A percentile compares a stretch with the other conserved stretches of the same genome.
Evolutionary conservation across 2,329 filamentous ascomycete species (phyloP).

Genomic region (Beauveria caledonica): DNA sequence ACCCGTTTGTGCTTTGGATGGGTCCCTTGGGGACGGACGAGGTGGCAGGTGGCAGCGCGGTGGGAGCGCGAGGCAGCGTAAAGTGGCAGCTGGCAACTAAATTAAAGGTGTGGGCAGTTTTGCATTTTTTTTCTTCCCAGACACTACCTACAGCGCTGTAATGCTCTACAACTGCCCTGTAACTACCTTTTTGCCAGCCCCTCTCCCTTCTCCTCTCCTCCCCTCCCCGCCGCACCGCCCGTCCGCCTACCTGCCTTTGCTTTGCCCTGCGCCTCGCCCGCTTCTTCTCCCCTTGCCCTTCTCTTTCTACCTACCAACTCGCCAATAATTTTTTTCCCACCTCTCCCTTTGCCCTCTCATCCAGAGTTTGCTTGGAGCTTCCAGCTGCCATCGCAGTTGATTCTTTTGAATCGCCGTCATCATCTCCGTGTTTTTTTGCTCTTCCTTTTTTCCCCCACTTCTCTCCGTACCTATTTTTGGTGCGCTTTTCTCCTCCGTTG

Average conservation of each 20-base stretch:
- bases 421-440: background rate
- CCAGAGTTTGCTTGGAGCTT: background rate
- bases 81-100: background rate
- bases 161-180: background rate
- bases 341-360: background rate
- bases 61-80: no score
- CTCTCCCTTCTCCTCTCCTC: background rate
- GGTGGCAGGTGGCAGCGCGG: background rate
- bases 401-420: background rate
- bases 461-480: background rate
- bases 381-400: background rate
- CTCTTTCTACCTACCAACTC: slow-evolving; percentile 2
- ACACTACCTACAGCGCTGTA: background rate
- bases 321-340: background rate
- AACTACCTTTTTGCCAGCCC: no score
- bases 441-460: background rate
- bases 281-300: background rate
- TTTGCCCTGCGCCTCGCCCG: background rate
- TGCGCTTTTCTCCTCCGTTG: background rate
- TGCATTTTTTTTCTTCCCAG: background rate
- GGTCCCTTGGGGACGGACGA: background rate
- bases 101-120: background rate
- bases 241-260: background rate
- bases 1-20: background rate
- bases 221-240: no score